These are phyloP conservation scores for Amauroascus niger DNA, from an alignment of 2,329 filamentous ascomycete species.

Conservation along the genomic window DNA sequence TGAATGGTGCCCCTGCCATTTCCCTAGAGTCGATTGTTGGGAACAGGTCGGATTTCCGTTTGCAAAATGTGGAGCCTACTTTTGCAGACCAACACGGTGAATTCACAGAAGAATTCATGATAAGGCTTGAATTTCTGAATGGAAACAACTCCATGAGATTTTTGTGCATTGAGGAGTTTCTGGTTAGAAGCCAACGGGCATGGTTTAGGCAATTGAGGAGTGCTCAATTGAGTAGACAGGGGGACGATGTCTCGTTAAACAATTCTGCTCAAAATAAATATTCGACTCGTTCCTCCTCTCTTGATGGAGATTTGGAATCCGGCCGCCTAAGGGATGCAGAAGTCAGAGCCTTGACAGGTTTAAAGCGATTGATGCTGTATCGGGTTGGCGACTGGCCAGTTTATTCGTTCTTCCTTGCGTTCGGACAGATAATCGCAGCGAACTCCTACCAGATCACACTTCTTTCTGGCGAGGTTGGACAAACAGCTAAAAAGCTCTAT, in stretches of 20 bases:
- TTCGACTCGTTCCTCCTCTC: neutral
- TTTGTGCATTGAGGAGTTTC: constrained; percentile 56
- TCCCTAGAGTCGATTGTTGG: constrained; percentile 50
- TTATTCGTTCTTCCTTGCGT: constrained; percentile 52
- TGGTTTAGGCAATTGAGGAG: constrained; percentile 54
- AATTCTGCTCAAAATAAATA: neutral
- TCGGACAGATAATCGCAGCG: constrained; percentile 54
- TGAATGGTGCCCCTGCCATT: constrained; percentile 37
- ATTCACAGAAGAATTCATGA: constrained; percentile 51
- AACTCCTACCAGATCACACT: constrained; percentile 61
- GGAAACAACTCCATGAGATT: constrained; percentile 49
- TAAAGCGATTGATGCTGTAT: constrained; percentile 47
- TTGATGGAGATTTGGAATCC: constrained; percentile 14
- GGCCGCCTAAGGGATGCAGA: constrained; percentile 29
- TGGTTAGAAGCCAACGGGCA: constrained; percentile 56
- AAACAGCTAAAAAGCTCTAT: constrained; percentile 52
- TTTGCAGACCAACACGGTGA: constrained; percentile 57
- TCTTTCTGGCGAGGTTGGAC: constrained; percentile 53
- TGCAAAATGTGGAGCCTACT: constrained; percentile 58
- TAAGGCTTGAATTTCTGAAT: constrained; percentile 46
- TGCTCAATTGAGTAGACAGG: constrained; percentile 45
- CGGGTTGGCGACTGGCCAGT: constrained; percentile 56
- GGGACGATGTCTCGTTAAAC: neutral
- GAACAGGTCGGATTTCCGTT: constrained; percentile 51
- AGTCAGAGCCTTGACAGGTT: constrained; percentile 24